Evolutionary conservation across 2,329 filamentous ascomycete species (phyloP).

Genomic region (Helminthosporium solani): DNA sequence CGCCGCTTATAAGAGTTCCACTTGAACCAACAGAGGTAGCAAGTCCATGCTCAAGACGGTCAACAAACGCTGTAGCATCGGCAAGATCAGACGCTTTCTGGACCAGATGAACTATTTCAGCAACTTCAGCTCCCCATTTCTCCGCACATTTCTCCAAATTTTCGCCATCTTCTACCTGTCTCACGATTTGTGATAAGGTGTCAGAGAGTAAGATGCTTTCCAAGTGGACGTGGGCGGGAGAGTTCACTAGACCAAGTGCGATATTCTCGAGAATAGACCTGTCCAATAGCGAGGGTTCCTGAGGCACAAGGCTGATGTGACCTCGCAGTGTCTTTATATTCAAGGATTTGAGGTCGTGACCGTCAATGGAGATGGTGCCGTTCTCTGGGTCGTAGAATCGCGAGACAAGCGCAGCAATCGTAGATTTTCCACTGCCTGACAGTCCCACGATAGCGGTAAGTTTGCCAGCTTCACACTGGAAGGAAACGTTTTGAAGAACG

Average conservation of each 20-base stretch:
- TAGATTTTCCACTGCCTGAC: conserved; percentile 47
- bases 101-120: conserved; percentile 55
- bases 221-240: conserved; percentile 42
- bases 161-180: conserved; percentile 54
- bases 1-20: conserved; percentile 58
- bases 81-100: conserved; percentile 56
- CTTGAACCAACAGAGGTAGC: conserved; percentile 54
- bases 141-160: conserved; percentile 50
- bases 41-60: conserved; percentile 51
- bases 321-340: conserved; percentile 42
- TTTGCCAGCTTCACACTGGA: conserved; percentile 41
- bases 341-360: conserved; percentile 44
- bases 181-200: conserved; percentile 53
- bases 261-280: conserved; percentile 57
- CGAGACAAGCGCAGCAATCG: conserved; percentile 41
- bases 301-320: conserved; percentile 49
- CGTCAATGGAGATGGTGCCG: conserved; percentile 61
- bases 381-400: conserved; percentile 45
- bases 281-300: conserved; percentile 54
- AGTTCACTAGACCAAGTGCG: conserved; percentile 52
- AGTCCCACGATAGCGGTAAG: conserved; percentile 48
- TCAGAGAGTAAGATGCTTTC: conserved; percentile 52
- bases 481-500: conserved; percentile 42
- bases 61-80: conserved; percentile 60
- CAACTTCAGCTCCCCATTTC: conserved; percentile 45